Evolutionary conservation across 495 filamentous ascomycete genomes (phyloP).

Genomic region (Penicillium robsamsonii): DNA sequence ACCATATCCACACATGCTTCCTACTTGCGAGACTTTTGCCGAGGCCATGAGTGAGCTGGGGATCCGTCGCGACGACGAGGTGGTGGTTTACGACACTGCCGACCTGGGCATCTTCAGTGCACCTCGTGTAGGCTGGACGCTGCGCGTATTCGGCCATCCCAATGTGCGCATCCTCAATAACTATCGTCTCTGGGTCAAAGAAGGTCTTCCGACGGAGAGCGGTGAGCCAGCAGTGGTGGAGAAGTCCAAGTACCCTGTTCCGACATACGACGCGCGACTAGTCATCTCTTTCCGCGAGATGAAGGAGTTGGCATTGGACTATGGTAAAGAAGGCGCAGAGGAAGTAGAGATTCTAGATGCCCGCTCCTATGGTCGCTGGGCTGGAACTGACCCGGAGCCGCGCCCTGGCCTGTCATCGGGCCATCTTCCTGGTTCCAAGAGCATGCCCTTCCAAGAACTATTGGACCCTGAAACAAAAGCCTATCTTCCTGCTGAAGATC

Average conservation of each 20-base stretch:
- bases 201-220: slow-evolving; percentile 75
- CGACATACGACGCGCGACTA: slow-evolving; percentile 51
- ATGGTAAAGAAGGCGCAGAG: slow-evolving; percentile 74
- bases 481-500: slow-evolving; percentile 66
- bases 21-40: slow-evolving; percentile 73
- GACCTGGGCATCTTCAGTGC: slow-evolving; percentile 93
- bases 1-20: slow-evolving; percentile 96
- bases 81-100: slow-evolving; percentile 89
- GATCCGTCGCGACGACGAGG: slow-evolving; percentile 77
- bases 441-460: slow-evolving; percentile 73
- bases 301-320: slow-evolving; percentile 68
- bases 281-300: slow-evolving; percentile 78
- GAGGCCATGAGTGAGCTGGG: slow-evolving; percentile 84
- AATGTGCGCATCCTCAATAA: slow-evolving; percentile 91
- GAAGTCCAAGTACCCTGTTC: slow-evolving; percentile 54
- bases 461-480: slow-evolving; percentile 80
- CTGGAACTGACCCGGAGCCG: slow-evolving; percentile 82
- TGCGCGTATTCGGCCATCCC: slow-evolving; percentile 86
- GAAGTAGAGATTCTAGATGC: slow-evolving; percentile 90
- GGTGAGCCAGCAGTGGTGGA: slow-evolving; percentile 65
- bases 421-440: slow-evolving; percentile 87
- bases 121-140: slow-evolving; percentile 88
- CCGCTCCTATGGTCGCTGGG: slow-evolving; percentile 73
- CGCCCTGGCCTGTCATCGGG: slow-evolving; percentile 83
- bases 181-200: slow-evolving; percentile 83